Evolutionary conservation across 352 stramenopile species (phyloP), one percentile per base, ranked within the genome.

Genomic region (Phytophthora multivora): DNA sequence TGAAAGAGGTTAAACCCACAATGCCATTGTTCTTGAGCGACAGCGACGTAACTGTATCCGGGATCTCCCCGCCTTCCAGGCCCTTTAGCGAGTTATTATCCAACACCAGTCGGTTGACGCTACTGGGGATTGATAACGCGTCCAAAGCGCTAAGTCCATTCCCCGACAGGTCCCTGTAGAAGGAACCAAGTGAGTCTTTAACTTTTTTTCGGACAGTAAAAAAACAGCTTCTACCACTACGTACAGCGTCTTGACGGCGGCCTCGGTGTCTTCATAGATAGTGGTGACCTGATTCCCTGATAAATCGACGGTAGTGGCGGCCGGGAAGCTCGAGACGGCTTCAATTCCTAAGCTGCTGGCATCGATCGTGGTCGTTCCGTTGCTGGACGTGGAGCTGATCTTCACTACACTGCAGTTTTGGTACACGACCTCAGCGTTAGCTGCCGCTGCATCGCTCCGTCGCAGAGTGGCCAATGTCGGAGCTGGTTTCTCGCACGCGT

Each of bases 1-100:
- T 42, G 18, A 77, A 77, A 11, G 18, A 42, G 2, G 21, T 65
- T 1, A 77, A 46, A 13, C 53, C 39, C 3, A 50, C 9, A 35
- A 80, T 70, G 5, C 38, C 40, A 31, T 77, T 80, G 30, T 69
- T 64, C 33, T 60, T 58, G 10, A 80, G 26, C 10, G 69, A 77
- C 15, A 77, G 40, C 8, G 39, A 39, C 1, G 64, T 69, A 21
- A 69, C 56, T 13, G 64, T 62, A 31, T 60, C 59, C 8, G 69
- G 59, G 12, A 77, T 33, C 23, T 77, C 59, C 5, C 56, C 55
- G 2, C 23, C 12, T 33, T 63, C 58, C 15, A 76, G 42, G 18
- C 25, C 18, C 4, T 41, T 40, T 38, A 76, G 50, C 1, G 58
- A 59, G 46, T 76, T 76, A 7, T 47, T 52, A 41, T 76, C 63